Conservation (phyloP, 2,329 filamentous ascomycete genomes). For the Endoconidiophora polonica region DNA sequence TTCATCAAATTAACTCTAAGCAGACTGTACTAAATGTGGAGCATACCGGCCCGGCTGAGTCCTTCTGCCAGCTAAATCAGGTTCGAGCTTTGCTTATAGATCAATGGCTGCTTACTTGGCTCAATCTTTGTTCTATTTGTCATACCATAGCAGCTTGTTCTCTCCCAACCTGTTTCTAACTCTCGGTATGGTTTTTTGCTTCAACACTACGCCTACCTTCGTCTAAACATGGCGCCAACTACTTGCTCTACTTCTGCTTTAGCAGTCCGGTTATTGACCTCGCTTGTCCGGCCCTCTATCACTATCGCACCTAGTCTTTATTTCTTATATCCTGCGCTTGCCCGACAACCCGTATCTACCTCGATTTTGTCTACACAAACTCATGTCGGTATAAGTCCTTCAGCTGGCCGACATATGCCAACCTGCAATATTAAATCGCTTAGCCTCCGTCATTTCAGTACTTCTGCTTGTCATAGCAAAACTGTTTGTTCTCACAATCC, state of each 20-base stretch:
- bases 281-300: constrained; percentile 13
- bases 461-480: constrained; percentile 21
- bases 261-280: constrained; percentile 3
- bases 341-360: background rate
- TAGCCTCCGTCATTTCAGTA: constrained; percentile 22
- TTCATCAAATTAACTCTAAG: background rate
- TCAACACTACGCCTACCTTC: background rate
- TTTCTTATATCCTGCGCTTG: constrained; percentile 24
- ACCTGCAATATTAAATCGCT: constrained; percentile 2
- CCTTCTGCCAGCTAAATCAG: background rate
- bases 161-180: background rate
- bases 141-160: background rate
- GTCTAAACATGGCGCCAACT: background rate
- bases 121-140: background rate
- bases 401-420: background rate
- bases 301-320: constrained; percentile 20
- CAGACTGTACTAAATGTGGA: background rate
- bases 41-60: background rate
- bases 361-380: background rate
- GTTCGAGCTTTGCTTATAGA: constrained; percentile 9
- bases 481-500: constrained; percentile 50
- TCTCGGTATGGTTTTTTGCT: background rate
- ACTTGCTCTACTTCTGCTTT: constrained; percentile 2
- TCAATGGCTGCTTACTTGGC: constrained; percentile 1
- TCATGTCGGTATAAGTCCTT: no score